These are phyloP conservation scores for Cochlearia excelsa DNA, from an alignment of 345 rosid species.

Conservation along the genomic window DNA sequence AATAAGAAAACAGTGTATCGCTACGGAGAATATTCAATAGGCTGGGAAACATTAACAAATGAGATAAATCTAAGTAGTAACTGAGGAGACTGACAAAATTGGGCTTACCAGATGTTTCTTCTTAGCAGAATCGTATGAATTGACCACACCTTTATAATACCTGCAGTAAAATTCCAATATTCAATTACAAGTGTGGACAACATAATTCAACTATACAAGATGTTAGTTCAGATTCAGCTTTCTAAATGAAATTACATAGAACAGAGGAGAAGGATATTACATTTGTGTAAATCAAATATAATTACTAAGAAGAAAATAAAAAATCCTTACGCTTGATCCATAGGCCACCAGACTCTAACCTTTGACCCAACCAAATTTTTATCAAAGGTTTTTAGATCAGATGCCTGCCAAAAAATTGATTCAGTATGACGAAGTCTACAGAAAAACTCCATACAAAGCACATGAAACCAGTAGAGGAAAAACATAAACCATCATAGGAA, in stretches of 20 bases:
- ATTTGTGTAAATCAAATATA: conserved; percentile 9
- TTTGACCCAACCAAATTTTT: conserved; percentile 63
- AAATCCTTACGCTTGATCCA: conserved; percentile 53
- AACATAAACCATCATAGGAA: conserved; percentile 11
- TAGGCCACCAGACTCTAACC: conserved; percentile 96
- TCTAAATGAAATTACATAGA: conserved; percentile 17
- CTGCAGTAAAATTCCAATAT: conserved; percentile 41
- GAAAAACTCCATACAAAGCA: background rate
- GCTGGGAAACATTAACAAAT: background rate
- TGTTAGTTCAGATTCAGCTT: background rate
- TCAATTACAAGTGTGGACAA: conserved; percentile 5
- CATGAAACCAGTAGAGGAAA: too few species aligned
- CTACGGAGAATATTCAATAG: conserved; percentile 6
- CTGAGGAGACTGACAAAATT: background rate
- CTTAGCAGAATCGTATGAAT: conserved; percentile 53
- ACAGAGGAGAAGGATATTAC: background rate
- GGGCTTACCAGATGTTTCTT: conserved; percentile 74
- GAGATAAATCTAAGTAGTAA: conserved; percentile 16
- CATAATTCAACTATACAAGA: conserved; percentile 3
- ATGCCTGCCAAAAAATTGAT: conserved; percentile 45
- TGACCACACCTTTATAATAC: conserved; percentile 68
- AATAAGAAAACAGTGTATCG: background rate
- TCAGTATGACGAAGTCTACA: too few species aligned
- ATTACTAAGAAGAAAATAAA: conserved; percentile 7
- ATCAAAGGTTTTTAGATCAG: conserved; percentile 45